Conservation (phyloP, 208 protist species). For the Balamuthia mandrillaris region DNA sequence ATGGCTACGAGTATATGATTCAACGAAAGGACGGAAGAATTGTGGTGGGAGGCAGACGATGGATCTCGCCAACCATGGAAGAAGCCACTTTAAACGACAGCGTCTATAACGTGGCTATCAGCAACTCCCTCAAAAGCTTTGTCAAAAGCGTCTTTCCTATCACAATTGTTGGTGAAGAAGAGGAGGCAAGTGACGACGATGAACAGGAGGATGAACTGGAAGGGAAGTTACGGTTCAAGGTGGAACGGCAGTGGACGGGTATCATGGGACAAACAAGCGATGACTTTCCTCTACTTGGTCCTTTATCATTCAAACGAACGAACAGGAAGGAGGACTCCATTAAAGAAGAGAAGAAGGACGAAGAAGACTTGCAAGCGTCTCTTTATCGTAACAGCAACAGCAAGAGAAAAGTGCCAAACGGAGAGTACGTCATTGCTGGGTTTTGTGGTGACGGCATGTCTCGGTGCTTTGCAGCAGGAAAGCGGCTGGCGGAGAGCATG, state of each 20-base stretch:
- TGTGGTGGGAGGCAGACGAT: constrained; percentile 18
- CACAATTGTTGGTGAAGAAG: too few relatives aligned
- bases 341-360: too few relatives aligned
- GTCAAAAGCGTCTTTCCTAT: not conserved
- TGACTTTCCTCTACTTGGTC: not conserved
- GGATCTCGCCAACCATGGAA: constrained; percentile 21
- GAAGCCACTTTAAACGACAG: not conserved
- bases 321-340: too few relatives aligned
- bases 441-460: constrained; percentile 8
- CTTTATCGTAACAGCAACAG: too few relatives aligned
- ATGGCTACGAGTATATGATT: constrained; percentile 32
- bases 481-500: not conserved
- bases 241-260: constrained; percentile 9
- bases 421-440: not conserved
- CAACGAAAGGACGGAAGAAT: not conserved
- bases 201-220: too few relatives aligned
- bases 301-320: too few relatives aligned
- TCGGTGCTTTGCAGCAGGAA: not conserved
- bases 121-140: not conserved
- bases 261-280: constrained; percentile 16
- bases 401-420: not conserved
- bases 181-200: too few relatives aligned
- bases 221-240: not conserved
- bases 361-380: too few relatives aligned
- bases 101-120: not conserved